Percentiles rank a stretch among this genome's conserved stretches.
Evolutionary conservation across 306 rosid genomes (phyloP).

Genomic region (Urtica urens): DNA sequence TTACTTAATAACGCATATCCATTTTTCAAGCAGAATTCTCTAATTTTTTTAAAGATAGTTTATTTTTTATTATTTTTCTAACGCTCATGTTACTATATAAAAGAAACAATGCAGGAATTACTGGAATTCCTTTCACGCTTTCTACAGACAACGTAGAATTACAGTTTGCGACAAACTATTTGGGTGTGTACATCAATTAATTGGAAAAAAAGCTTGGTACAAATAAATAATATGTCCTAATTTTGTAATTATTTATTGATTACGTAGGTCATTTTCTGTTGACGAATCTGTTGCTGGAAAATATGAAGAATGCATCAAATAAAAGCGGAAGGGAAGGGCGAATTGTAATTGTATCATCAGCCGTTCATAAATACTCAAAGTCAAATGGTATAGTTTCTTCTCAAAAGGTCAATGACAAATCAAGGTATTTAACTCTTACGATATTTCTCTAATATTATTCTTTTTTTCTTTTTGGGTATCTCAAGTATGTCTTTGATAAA

Average conservation of each 20-base stretch:
- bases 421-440: slow-evolving; percentile 36
- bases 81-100: slow-evolving; percentile 9
- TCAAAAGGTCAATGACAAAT: slow-evolving; percentile 43
- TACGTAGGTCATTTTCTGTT: slow-evolving; percentile 72
- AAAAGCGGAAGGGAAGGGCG: slow-evolving; percentile 66
- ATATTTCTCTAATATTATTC: too few species aligned
- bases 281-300: slow-evolving; percentile 72
- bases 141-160: slow-evolving; percentile 69
- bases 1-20: too few species aligned
- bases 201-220: neutral
- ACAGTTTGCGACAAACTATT: slow-evolving; percentile 76
- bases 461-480: too few species aligned
- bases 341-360: slow-evolving; percentile 64
- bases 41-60: too few species aligned
- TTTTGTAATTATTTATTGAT: neutral
- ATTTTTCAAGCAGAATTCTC: too few species aligned
- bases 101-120: slow-evolving; percentile 89
- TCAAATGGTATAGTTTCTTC: slow-evolving; percentile 61
- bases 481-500: too few species aligned
- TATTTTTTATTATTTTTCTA: neutral
- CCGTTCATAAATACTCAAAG: slow-evolving; percentile 35
- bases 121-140: slow-evolving; percentile 47
- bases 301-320: slow-evolving; percentile 58
- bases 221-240: neutral
- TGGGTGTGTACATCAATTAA: slow-evolving; percentile 27